Evolutionary conservation across 1,284 basidiomycete species (phyloP), one percentile per base, ranked within the genome.

Genomic region (Leccinum solheimii): DNA sequence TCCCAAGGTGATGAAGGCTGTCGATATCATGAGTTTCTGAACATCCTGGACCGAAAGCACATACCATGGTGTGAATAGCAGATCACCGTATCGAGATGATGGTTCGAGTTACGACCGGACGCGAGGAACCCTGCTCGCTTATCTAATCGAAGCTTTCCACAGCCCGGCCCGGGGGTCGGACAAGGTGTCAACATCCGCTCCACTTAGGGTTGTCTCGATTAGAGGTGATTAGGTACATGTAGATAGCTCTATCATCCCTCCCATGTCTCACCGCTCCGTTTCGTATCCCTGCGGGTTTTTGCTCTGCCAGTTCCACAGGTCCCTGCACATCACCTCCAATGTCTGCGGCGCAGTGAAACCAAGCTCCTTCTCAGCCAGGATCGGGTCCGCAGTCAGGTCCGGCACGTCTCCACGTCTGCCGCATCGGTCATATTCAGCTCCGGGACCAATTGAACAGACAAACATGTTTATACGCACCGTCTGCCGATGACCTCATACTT

Each of bases 231-330:
- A 72, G 60, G 61, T 64, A 61, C 45, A 45, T 27, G 34, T 70
- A 65, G 59, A 58, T 62, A 57, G 27, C 26, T 51, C 49, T 30
- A 26, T 55, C 55, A 38, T 16, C 8, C 36, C 43, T 38, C 10
- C 32, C 23, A 26, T 55, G 34, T 32, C 32, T 66, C 59, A 68
- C 38, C 56, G 45, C 56, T 49, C 26, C 45, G 62, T 69, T 34
- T 8, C 78, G 68, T 92, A 94, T 1, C 94, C 94, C 53, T 85
- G 75, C 7, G 91, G 91, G 71, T 95, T 92, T 75, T 86, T 90
- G 32, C 83, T 85, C 79, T 96, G 93, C 91, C 93, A 97, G 78
- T 94, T 94, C 94, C 94, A 97, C 62, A 95, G 79, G 76, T 97
- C 95, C 67, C 82, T 81, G 77, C 95, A 97, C 94, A 97, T 97